Conservation (phyloP, 2,329 filamentous ascomycete species). For the Hypoxylon sp. region DNA sequence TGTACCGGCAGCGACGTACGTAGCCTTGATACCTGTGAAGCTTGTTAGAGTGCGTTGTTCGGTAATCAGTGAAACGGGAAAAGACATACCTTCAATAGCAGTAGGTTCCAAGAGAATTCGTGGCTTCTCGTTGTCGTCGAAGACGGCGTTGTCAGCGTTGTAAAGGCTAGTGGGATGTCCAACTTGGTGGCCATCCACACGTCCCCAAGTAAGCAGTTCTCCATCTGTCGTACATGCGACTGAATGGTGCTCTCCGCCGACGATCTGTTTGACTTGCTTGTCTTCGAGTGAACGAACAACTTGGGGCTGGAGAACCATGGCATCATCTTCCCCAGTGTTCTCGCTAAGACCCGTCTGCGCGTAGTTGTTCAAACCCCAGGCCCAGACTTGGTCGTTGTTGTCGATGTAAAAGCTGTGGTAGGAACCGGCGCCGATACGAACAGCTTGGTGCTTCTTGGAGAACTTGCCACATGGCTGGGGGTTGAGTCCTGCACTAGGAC, state of each 20-base stretch:
- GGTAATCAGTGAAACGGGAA: neutral
- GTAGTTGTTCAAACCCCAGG: constrained; percentile 81
- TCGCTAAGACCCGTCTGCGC: constrained; percentile 76
- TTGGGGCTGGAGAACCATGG: constrained; percentile 79
- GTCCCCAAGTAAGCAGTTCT: constrained; percentile 63
- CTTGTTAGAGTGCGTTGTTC: constrained; percentile 40
- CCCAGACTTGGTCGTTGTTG: constrained; percentile 74
- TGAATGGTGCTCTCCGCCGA: constrained; percentile 79
- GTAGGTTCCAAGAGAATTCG: constrained; percentile 80
- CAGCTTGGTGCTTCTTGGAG: constrained; percentile 68
- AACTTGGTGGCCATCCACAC: constrained; percentile 64
- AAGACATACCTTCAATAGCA: constrained; percentile 66
- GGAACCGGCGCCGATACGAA: constrained; percentile 71
- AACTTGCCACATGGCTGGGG: constrained; percentile 59
- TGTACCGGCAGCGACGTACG: constrained; percentile 72
- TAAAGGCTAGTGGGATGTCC: constrained; percentile 71
- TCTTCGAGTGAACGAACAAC: constrained; percentile 75
- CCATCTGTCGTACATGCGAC: constrained; percentile 62
- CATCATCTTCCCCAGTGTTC: constrained; percentile 76
- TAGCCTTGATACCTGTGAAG: constrained; percentile 64
- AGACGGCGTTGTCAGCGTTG: constrained; percentile 71
- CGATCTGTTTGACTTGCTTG: constrained; percentile 76
- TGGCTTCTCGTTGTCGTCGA: constrained; percentile 74
- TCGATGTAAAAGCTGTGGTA: constrained; percentile 81
- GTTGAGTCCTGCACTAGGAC: constrained; percentile 53